A percentile compares a stretch with the other conserved stretches of the same genome.
phyloP scores from a whole-genome alignment of 2,329 filamentous ascomycete genomes.

The Colletotrichum sp. region DNA sequence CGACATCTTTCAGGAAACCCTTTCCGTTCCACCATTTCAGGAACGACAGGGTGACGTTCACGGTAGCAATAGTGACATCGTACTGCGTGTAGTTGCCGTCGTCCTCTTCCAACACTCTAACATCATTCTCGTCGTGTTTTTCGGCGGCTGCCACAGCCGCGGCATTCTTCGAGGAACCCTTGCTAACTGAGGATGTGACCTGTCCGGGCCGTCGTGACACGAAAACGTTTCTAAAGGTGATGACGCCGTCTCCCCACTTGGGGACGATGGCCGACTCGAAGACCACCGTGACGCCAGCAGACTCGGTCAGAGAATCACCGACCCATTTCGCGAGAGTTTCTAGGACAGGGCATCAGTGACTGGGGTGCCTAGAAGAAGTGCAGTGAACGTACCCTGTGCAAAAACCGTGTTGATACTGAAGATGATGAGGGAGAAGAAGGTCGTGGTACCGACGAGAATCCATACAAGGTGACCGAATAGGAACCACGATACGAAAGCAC shows the following conservation, averaged over 20 bases:
- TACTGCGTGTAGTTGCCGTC: constrained; percentile 99
- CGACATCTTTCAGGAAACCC: constrained; percentile 87
- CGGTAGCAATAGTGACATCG: constrained; percentile 90
- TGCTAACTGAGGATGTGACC: constrained; percentile 81
- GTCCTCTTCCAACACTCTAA: constrained; percentile 62
- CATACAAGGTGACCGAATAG: constrained; percentile 91
- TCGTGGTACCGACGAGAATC: constrained; percentile 96
- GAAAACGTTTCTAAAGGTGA: constrained; percentile 96
- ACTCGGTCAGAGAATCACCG: constrained; percentile 93
- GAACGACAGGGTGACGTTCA: constrained; percentile 96
- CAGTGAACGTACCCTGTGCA: constrained; percentile 73
- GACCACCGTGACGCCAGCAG: constrained; percentile 89
- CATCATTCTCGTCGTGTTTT: constrained; percentile 55
- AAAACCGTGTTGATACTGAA: constrained; percentile 94
- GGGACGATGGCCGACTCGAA: constrained; percentile 98
- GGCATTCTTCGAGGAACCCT: constrained; percentile 85
- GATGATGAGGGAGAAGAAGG: constrained; percentile 92
- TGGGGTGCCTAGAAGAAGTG: background rate
- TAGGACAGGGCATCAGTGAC: constrained; percentile 35
- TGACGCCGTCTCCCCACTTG: constrained; percentile 93
- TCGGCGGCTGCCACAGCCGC: constrained; percentile 85
- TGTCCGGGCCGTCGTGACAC: constrained; percentile 91
- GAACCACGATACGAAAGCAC: constrained; percentile 93
- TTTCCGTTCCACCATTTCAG: constrained; percentile 99
- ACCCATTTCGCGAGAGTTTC: constrained; percentile 94